phyloP scores from a whole-genome alignment of 73 alveolate species.

The Uronychia setigera region DNA sequence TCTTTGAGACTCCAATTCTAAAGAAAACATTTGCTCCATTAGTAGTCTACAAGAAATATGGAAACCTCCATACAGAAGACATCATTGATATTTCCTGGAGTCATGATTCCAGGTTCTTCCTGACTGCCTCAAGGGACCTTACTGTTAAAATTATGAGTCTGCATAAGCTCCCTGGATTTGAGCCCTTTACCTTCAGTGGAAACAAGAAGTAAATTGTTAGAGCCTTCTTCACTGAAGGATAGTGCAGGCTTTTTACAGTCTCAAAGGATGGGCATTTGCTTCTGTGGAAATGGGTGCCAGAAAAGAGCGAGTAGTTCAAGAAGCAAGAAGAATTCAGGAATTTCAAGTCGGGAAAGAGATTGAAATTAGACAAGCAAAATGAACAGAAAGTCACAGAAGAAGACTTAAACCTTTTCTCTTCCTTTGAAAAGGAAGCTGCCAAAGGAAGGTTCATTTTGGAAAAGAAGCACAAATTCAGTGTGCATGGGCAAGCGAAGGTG shows the following conservation, averaged over 20 bases:
- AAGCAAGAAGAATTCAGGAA: conserved; percentile 70
- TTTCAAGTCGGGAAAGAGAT: conserved; percentile 64
- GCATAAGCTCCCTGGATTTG: conserved; percentile 81
- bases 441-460: conserved; percentile 89
- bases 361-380: conserved; percentile 37
- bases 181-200: conserved; percentile 91
- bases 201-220: conserved; percentile 85
- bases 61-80: conserved; percentile 83
- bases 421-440: conserved; percentile 73
- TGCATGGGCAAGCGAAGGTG: conserved; percentile 68
- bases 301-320: conserved; percentile 75
- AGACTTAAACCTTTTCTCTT: conserved; percentile 60
- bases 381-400: conserved; percentile 47
- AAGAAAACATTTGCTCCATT: conserved; percentile 86
- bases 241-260: conserved; percentile 77
- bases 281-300: conserved; percentile 94
- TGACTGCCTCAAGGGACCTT: conserved; percentile 90
- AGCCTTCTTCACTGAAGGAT: conserved; percentile 84
- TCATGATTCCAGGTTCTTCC: conserved; percentile 88
- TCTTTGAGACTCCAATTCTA: conserved; percentile 81
- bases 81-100: conserved; percentile 91
- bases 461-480: conserved; percentile 84
- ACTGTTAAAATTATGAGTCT: conserved; percentile 87
- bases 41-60: conserved; percentile 77
- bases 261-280: conserved; percentile 88